Evolutionary conservation across 1,139 yeast species (phyloP), one percentile per base, ranked within the genome.

Genomic region (Candida sp.): DNA sequence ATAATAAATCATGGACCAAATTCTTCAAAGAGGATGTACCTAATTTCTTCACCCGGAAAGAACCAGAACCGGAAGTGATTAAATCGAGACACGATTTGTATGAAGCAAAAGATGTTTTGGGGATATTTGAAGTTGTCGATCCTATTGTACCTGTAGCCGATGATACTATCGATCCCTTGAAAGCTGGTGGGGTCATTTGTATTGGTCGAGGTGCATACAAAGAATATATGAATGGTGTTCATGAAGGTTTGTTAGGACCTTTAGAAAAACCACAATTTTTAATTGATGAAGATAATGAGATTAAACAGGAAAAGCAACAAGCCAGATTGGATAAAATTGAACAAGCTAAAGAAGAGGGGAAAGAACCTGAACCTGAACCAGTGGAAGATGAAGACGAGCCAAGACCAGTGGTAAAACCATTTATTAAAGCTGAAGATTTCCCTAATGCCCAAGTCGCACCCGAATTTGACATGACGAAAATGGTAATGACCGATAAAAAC

Each of bases 161-260:
- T 45, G 88, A 83, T 55, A 63, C 75, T 11, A 49, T 50, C 22
- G 68, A 72, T 48, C 43, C 74, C 74, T 5, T 45, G 4, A 48
- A 50, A n/a, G 79, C 84, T 6, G 97, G 97, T 21, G 99, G 99
- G 40, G 84, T 90, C 11, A 77, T 95, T 22, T 88, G 97, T 61
- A 70, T 95, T 29, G 99, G 99, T 3, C 77, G 99, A 60, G 99
- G 99, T 45, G 93, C 98, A 0, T 93, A 81, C 63, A 93, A 91
- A 62, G 99, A 95, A 68, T 95, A 88, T 59, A 63, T 95, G 45
- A 77, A 80, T 42, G 99, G 99, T 5, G 63, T 95, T 7, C 97
- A 93, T 56, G 99, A 95, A 66, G 99, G 99, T 6, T 75, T 95
- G 59, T 67, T 95, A 41, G 99, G 99, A 0, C 98, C 98, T 2